Conservation (phyloP, 371 early-diverging fungal genomes). For the Mucor indicus region DNA sequence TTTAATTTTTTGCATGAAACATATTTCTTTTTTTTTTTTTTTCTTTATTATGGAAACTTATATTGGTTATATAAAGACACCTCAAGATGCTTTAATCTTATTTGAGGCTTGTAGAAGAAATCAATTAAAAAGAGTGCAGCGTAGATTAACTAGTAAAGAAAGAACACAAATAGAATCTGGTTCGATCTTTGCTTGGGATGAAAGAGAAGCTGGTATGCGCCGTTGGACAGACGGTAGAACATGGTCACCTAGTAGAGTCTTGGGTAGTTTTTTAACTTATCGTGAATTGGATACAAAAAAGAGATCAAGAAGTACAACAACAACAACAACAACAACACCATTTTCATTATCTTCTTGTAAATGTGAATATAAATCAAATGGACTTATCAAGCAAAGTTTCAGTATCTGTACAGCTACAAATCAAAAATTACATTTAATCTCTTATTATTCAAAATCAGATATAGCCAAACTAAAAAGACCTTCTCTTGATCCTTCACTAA, state of each 20-base stretch:
- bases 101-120: slow-evolving; percentile 80
- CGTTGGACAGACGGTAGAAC: slow-evolving; percentile 90
- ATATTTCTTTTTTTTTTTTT: not conserved
- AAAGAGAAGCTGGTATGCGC: slow-evolving; percentile 80
- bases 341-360: slow-evolving; percentile 27
- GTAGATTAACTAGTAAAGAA: slow-evolving; percentile 70
- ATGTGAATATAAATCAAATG: slow-evolving; percentile 55
- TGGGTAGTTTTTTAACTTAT: slow-evolving; percentile 74
- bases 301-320: slow-evolving; percentile 30
- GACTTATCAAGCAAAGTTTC: slow-evolving; percentile 61
- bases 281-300: slow-evolving; percentile 66
- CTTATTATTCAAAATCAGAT: slow-evolving; percentile 81
- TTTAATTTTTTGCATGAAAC: slow-evolving; percentile 25
- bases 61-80: slow-evolving; percentile 70
- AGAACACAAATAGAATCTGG: slow-evolving; percentile 67
- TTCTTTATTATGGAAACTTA: slow-evolving; percentile 40
- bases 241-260: slow-evolving; percentile 83
- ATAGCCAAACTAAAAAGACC: slow-evolving; percentile 59
- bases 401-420: slow-evolving; percentile 72
- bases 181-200: slow-evolving; percentile 86
- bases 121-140: slow-evolving; percentile 62
- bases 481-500: slow-evolving; percentile 46
- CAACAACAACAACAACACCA: not conserved
- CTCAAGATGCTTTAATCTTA: slow-evolving; percentile 79
- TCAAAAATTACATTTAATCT: slow-evolving; percentile 83